phyloP scores from a whole-genome alignment of 306 rosid genomes.

The Vigna mungo region DNA sequence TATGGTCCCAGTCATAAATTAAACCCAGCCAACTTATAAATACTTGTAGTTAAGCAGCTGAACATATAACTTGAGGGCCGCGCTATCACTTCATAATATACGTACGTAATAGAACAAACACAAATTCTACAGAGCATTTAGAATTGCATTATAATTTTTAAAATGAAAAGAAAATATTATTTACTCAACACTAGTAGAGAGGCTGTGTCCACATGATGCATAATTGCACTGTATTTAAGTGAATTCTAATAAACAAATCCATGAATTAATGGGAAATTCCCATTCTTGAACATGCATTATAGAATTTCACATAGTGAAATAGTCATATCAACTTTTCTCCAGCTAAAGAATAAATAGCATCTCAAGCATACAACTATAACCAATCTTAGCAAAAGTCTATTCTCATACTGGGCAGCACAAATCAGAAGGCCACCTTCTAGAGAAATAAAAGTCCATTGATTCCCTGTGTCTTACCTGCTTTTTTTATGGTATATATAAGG shows the following conservation, averaged over 20 bases:
- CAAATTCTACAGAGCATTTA: constrained; percentile 31
- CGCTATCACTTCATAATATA: constrained; percentile 2
- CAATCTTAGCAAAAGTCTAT: constrained; percentile 28
- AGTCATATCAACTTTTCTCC: constrained; percentile 29
- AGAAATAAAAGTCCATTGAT: constrained; percentile 36
- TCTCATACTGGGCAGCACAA: constrained; percentile 32
- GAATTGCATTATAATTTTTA: background rate
- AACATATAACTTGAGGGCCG: background rate
- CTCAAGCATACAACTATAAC: constrained; percentile 26
- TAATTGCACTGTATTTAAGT: constrained; percentile 8
- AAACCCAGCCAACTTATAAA: constrained; percentile 27
- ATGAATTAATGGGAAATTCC: constrained; percentile 24
- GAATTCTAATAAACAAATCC: constrained; percentile 29
- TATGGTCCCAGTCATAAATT: constrained; percentile 22
- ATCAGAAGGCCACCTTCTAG: constrained; percentile 19
- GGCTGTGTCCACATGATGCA: too few species aligned
- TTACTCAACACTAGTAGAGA: too few species aligned
- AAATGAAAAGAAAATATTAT: too few species aligned
- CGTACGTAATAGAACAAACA: constrained; percentile 5
- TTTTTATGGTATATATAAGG: constrained; percentile 40
- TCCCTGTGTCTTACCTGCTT: constrained; percentile 35
- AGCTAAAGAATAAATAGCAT: constrained; percentile 36
- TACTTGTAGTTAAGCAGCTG: constrained; percentile 1
- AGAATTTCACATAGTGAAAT: constrained; percentile 40
- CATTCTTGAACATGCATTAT: constrained; percentile 17